A percentile compares a stretch with the other conserved stretches of the same genome.
Evolutionary conservation across 495 filamentous ascomycete genomes (phyloP).

Genomic region (Alectoria sarmentosa): DNA sequence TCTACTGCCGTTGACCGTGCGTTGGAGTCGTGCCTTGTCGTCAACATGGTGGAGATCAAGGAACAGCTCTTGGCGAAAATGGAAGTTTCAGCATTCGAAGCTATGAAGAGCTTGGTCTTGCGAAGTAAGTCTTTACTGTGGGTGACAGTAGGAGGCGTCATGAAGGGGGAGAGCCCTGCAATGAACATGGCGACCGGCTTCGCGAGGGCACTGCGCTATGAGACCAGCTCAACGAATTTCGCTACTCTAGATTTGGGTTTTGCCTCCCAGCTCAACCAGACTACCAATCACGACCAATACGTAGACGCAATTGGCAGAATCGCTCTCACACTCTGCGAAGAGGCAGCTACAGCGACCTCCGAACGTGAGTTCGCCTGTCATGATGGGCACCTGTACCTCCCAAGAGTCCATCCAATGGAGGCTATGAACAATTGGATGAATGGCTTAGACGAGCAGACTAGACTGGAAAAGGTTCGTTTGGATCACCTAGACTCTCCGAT

Average conservation of each 20-base stretch:
- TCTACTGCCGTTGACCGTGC: background rate
- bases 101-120: background rate
- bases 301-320: background rate
- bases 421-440: background rate
- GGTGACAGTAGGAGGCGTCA: constrained; percentile 2
- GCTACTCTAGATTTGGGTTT: background rate
- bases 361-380: constrained; percentile 8
- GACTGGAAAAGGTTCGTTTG: background rate
- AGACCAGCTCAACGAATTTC: constrained; percentile 1
- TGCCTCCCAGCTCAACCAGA: background rate
- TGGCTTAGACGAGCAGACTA: too few species aligned
- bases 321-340: background rate
- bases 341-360: background rate
- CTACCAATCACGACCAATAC: background rate
- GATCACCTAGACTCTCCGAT: background rate
- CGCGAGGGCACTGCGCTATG: constrained; percentile 2
- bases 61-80: constrained; percentile 1
- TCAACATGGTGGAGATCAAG: constrained; percentile 15
- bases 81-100: background rate
- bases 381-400: constrained; percentile 15
- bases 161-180: background rate
- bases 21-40: constrained; percentile 19
- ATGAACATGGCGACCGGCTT: constrained; percentile 4
- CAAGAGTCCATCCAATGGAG: constrained; percentile 7
- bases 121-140: background rate